Base-by-base conservation (phyloP, 1,139 yeast species). In the Candida dubliniensis region DNA sequence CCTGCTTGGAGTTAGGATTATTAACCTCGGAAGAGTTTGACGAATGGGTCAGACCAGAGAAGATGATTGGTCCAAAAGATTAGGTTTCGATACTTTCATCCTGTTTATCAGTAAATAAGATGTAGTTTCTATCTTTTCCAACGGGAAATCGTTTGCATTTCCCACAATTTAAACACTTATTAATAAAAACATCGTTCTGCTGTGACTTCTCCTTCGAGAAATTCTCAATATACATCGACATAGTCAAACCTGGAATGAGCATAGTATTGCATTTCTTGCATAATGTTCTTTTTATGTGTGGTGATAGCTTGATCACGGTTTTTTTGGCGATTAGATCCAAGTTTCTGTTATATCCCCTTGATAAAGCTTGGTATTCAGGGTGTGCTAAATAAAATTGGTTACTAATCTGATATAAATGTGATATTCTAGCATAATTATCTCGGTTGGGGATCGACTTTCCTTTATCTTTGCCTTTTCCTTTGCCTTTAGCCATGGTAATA, bases 1-100 rank as follows among this genome's bases (percentile, higher is more conserved):
- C 96, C 49, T 96, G 97, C 49, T 76, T 93, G 60, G 96, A 93
- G 69, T 82, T 95, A 63, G 88, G 87, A 47, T 90, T 86, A 46
- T 79, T 93, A 64, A 78, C 81, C 47, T 82, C 79, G 53, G 85
- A 82, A 62, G 96, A 91, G 71, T 93, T 93, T 59, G 95, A 90
- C 67, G 79, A 89, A 69, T 93, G 96, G 96, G 99, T 93, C 56
- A 84, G 89, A 69, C 99, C 34, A 13, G 25, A 32, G 4, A 32
- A 32, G 3, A 18, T 32, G 34, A 32, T 18, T 32, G 34, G 25
- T 13, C 34, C 24, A 15, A 4, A 11, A n/a, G 31, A 36, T 10
- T 30, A 7, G 12, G 23, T 18, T 18, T 3, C 5, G 3, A 18
- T 18, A 5, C 5, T 18, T 18, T 18, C 23, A 18, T 18, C 5